These are phyloP conservation scores for Rhizopogon rudus DNA, from an alignment of 768 basidiomycete genomes.

Conservation along the genomic window DNA sequence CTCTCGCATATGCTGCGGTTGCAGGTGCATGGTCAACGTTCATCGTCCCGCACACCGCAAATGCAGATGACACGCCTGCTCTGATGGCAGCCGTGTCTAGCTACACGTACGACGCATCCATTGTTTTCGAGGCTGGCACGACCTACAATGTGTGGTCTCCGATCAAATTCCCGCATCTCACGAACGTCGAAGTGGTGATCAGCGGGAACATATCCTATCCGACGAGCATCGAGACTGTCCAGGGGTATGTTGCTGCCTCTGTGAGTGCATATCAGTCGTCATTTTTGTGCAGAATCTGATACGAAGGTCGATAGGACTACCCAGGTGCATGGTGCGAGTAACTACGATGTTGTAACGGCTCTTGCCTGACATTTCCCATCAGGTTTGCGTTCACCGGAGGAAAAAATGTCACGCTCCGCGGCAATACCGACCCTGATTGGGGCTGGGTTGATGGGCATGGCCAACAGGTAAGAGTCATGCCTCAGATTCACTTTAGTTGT, in stretches of 20 bases:
- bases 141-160: constrained; percentile 62
- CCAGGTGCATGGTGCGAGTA: constrained; percentile 38
- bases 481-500: background rate
- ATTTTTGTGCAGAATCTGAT: background rate
- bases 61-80: constrained; percentile 48
- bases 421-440: constrained; percentile 49
- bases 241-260: constrained; percentile 41
- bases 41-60: constrained; percentile 42
- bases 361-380: background rate
- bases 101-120: constrained; percentile 40
- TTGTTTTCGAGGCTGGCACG: constrained; percentile 50
- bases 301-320: constrained; percentile 28
- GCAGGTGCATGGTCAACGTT: constrained; percentile 43
- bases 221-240: constrained; percentile 43
- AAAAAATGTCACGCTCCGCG: constrained; percentile 53
- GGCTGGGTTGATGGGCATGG: constrained; percentile 66
- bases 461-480: constrained; percentile 34
- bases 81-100: constrained; percentile 38
- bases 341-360: background rate
- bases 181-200: constrained; percentile 52
- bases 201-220: constrained; percentile 58
- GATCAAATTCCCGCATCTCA: constrained; percentile 48
- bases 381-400: constrained; percentile 56
- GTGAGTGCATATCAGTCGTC: constrained; percentile 22
- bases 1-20: constrained; percentile 33